Conservation (phyloP, 2,329 filamentous ascomycete genomes). For the Amauroascus niger region DNA sequence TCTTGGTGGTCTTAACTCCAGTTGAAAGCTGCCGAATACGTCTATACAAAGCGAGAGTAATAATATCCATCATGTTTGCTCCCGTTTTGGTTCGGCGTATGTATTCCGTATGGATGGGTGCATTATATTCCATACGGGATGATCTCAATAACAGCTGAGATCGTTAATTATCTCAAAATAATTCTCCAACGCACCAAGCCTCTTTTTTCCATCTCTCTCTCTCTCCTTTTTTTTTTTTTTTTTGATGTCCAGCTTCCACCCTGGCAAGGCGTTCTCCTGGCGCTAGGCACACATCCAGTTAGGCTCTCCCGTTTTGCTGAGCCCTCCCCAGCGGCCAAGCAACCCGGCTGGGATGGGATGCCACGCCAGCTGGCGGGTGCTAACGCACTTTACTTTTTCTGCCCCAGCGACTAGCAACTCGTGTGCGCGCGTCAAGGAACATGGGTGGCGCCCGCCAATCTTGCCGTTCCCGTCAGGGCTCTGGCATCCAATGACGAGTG, state of each 20-base stretch:
- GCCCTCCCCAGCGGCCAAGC: slow-evolving; percentile 2
- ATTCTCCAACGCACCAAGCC: not conserved
- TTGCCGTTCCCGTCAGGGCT: not conserved
- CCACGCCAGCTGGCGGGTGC: slow-evolving; percentile 1
- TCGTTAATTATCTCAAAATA: not conserved
- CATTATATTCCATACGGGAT: no score
- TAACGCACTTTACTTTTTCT: slow-evolving; percentile 7
- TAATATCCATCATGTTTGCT: no score
- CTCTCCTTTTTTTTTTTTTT: not conserved
- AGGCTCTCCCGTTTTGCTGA: not conserved
- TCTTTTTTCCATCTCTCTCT: not conserved
- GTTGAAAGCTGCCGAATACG: no score
- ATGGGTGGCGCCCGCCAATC: not conserved
- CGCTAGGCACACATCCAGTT: not conserved
- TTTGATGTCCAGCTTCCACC: not conserved
- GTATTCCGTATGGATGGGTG: no score
- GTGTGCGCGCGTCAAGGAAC: not conserved
- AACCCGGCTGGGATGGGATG: not conserved
- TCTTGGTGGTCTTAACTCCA: not conserved
- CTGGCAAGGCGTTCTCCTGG: not conserved
- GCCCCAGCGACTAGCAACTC: not conserved
- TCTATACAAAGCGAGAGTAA: no score
- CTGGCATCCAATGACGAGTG: not conserved
- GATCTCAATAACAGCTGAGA: not conserved
- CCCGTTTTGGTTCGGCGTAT: no score